Evolutionary conservation across 169 alveolate species (phyloP).

Genomic region (Cryptosporidium meleagridis): DNA sequence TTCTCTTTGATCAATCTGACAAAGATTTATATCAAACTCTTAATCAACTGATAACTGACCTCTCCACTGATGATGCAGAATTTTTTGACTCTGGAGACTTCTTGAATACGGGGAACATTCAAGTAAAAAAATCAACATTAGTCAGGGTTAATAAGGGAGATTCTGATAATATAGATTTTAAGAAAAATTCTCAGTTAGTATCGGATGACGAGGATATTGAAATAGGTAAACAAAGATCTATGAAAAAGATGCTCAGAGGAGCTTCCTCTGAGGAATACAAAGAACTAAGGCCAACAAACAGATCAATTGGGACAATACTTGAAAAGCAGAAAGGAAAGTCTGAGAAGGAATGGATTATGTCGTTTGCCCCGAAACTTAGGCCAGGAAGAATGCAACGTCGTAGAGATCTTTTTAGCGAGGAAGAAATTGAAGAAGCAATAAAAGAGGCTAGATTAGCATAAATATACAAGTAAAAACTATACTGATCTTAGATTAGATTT

Average conservation of each 20-base stretch:
- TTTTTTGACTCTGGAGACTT: background rate
- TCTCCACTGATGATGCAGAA: background rate
- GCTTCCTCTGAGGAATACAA: background rate
- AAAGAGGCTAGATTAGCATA: conserved; percentile 11
- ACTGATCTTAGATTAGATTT: background rate
- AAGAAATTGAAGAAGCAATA: conserved; percentile 40
- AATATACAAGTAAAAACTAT: background rate
- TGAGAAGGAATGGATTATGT: conserved; percentile 63
- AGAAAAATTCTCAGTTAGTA: too few species aligned
- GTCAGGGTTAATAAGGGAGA: background rate
- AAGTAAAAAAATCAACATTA: background rate
- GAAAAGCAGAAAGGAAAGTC: background rate
- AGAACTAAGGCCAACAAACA: background rate
- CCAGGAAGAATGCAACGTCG: conserved; percentile 65
- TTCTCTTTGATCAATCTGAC: background rate
- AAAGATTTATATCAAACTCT: background rate
- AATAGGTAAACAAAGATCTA: background rate
- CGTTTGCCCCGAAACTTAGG: conserved; percentile 66
- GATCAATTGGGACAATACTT: background rate
- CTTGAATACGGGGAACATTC: background rate
- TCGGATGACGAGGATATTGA: background rate
- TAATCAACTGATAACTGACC: background rate
- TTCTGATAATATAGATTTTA: background rate
- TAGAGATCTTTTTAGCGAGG: conserved; percentile 42
- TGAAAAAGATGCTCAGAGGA: conserved; percentile 1